Evolutionary conservation across 352 stramenopile genomes (phyloP), one percentile per base, ranked within the genome.

Genomic region (Globisporangium ultimum): DNA sequence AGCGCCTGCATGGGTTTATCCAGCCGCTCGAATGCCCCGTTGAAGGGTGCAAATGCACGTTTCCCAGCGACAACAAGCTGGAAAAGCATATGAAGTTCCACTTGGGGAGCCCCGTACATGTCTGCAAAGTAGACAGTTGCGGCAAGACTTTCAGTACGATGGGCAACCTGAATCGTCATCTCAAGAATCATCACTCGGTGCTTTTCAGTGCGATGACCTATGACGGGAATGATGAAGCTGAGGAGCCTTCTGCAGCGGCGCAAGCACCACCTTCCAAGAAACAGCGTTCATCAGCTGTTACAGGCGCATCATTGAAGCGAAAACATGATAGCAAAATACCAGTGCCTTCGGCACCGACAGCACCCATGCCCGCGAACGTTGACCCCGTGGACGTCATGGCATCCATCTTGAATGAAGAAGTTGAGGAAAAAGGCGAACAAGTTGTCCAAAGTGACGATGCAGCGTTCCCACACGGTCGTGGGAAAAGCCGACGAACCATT

Each of bases 101-200:
- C 40, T 45, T 67, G 1, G 76, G 76, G 15, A 64, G 62, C 47
- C 67, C 65, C n/a, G 71, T 79, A 15, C 70, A 84, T 20, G 68
- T 78, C 13, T 86, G 76, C 60, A 66, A 62, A 43, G 66, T 78
- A 24, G 61, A 55, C 17, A 65, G 68, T 20, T 86, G 74, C 41
- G 76, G 74, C 57, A 86, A 86, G 53, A 83, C 74, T 13, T 86
- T 85, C 57, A 85, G 69, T 47, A 83, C 76, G 2, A 79, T 68
- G 46, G 76, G 75, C 46, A 88, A 86, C 55, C 69, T 86, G 0
- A 81, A 78, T 32, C 71, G 76, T n/a, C 76, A 86, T 58, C 28
- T 76, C 32, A 83, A 80, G 49, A 50, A 76, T 36, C 73, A 83
- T 34, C 71, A 77, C 67, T 21, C 24, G 10, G 28, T 11, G 4